These are phyloP conservation scores for Solanum ossicruentum DNA, from an alignment of 257 asterid genomes.

Conservation along the genomic window DNA sequence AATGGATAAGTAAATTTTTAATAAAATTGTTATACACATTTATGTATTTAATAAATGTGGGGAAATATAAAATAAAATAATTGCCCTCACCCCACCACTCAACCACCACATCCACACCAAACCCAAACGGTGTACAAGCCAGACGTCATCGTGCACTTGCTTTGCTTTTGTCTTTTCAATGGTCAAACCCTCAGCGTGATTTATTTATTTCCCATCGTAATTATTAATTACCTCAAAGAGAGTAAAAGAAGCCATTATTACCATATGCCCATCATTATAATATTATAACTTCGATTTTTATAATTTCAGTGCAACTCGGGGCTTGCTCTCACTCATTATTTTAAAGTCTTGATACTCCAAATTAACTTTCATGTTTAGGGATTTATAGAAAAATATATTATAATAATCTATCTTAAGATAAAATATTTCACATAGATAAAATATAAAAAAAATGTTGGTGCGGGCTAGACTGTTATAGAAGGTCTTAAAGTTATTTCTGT, in stretches of 20 bases:
- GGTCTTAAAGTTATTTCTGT: no score
- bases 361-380: not conserved
- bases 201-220: not conserved
- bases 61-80: not conserved
- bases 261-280: not conserved
- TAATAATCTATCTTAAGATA: no score
- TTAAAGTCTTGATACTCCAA: not conserved
- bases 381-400: no score
- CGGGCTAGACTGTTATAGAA: no score
- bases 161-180: not conserved
- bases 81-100: not conserved
- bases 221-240: not conserved
- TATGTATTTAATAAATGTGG: not conserved
- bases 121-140: not conserved
- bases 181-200: not conserved
- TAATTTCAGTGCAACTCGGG: not conserved
- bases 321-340: not conserved
- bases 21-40: not conserved
- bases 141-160: not conserved
- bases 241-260: not conserved
- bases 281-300: not conserved
- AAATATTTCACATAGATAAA: accelerated
- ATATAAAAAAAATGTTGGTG: no score
- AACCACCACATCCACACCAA: not conserved
- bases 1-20: not conserved